These are phyloP conservation scores for Candida boidinii DNA, from an alignment of 805 yeast species.

Conservation along the genomic window DNA sequence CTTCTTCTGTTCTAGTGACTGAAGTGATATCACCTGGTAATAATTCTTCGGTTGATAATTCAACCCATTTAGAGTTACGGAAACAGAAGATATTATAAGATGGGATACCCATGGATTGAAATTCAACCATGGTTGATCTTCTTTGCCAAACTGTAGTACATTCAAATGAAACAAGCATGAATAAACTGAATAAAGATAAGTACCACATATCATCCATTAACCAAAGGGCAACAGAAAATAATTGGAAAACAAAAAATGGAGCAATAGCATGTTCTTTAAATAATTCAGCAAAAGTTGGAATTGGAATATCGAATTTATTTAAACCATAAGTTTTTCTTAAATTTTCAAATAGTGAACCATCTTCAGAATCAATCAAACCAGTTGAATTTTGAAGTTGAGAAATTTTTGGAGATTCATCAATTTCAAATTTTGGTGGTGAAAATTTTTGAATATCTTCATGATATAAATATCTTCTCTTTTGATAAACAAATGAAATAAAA, in stretches of 20 bases:
- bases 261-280: conserved; percentile 98
- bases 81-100: conserved; percentile 73
- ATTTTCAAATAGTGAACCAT: conserved; percentile 26
- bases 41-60: conserved; percentile 61
- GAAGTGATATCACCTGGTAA: conserved; percentile 92
- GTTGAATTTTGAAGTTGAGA: conserved; percentile 41
- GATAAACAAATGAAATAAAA: conserved; percentile 73
- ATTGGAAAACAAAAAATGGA: conserved; percentile 94
- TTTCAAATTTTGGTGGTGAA: conserved; percentile 74
- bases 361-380: conserved; percentile 20
- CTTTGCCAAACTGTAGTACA: conserved; percentile 93
- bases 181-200: conserved; percentile 79
- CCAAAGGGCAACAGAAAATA: conserved; percentile 94
- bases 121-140: conserved; percentile 88
- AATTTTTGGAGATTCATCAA: conserved; percentile 53
- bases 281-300: conserved; percentile 83
- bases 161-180: conserved; percentile 91
- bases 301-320: conserved; percentile 89
- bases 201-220: conserved; percentile 96
- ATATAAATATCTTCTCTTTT: conserved; percentile 83
- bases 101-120: conserved; percentile 94
- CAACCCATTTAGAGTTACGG: conserved; percentile 64
- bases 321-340: conserved; percentile 61
- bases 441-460: conserved; percentile 46
- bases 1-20: conserved; percentile 81